These are phyloP conservation scores for Myxozyma neotropica DNA, from an alignment of 805 yeast species.

Conservation along the genomic window DNA sequence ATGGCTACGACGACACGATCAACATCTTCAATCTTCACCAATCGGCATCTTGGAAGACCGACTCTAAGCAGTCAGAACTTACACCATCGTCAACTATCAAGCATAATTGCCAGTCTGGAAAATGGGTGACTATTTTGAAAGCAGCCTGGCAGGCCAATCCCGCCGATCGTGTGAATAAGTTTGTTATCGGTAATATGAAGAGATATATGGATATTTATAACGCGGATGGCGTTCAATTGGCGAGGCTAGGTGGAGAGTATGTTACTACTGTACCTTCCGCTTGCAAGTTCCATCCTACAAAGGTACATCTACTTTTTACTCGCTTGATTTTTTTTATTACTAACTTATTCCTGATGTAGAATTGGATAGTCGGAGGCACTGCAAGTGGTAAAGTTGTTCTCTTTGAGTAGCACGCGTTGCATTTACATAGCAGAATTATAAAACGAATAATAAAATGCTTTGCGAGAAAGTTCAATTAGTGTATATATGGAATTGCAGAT, in stretches of 20 bases:
- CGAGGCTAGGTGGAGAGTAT: slow-evolving; percentile 61
- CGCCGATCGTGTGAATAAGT: slow-evolving; percentile 71
- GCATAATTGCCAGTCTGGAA: slow-evolving; percentile 95
- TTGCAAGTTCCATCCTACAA: slow-evolving; percentile 74
- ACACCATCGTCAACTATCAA: slow-evolving; percentile 65
- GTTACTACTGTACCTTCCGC: slow-evolving; percentile 96
- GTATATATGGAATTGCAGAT: too few species aligned
- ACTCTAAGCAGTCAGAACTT: slow-evolving; percentile 44
- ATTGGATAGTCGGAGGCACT: slow-evolving; percentile 93
- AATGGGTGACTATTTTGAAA: slow-evolving; percentile 89
- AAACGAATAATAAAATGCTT: too few species aligned
- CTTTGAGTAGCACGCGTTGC: background rate
- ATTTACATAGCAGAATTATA: too few species aligned
- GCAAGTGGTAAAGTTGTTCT: slow-evolving; percentile 78
- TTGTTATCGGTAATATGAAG: slow-evolving; percentile 92
- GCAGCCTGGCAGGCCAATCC: slow-evolving; percentile 84
- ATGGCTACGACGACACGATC: slow-evolving; percentile 89
- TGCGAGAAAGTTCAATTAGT: background rate
- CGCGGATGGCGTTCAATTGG: slow-evolving; percentile 73
- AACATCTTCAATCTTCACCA: slow-evolving; percentile 61
- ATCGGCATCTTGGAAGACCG: slow-evolving; percentile 28
- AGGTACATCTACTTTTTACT: slow-evolving; percentile 36
- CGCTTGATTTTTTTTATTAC: background rate
- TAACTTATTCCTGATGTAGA: slow-evolving; percentile 40
- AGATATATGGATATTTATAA: slow-evolving; percentile 81